Evolutionary conservation across 352 stramenopile species (phyloP).

Genomic region (Pythium pectinolyticum): DNA sequence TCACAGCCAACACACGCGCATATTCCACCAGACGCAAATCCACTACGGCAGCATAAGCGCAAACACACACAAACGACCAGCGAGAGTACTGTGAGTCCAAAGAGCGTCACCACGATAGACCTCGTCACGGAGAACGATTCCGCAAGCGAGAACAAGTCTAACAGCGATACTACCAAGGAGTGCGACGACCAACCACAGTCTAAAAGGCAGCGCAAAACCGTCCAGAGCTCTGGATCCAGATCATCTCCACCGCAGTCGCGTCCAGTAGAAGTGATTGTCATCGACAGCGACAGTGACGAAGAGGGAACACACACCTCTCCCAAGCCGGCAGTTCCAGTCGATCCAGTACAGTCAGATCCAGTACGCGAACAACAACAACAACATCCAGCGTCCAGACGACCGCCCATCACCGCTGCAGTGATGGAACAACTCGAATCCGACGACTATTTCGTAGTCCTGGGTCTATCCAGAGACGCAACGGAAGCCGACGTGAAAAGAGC

Average conservation of each 20-base stretch:
- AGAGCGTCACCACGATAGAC: neutral
- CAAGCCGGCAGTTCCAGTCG: neutral
- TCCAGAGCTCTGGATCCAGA: constrained; percentile 13
- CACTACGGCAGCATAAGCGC: neutral
- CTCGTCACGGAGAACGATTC: neutral
- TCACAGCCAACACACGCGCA: constrained; percentile 6
- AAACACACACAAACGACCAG: no score
- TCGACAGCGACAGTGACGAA: constrained; percentile 13
- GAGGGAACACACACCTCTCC: neutral
- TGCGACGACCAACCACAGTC: no score
- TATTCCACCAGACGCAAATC: neutral
- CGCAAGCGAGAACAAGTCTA: neutral
- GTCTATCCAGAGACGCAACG: constrained; percentile 36
- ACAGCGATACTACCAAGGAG: no score
- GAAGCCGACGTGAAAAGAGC: constrained; percentile 64
- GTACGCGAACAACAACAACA: no score
- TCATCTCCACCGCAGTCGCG: no score
- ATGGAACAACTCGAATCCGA: constrained; percentile 60
- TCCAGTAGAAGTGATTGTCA: constrained; percentile 19
- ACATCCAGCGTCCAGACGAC: neutral
- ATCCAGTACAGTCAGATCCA: no score
- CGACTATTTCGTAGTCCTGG: constrained; percentile 74
- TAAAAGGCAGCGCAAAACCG: neutral
- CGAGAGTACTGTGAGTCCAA: neutral
- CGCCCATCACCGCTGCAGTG: constrained; percentile 9